Base-by-base conservation (phyloP, 441 rosid species). In the Pelargonium citronellum region DNA sequence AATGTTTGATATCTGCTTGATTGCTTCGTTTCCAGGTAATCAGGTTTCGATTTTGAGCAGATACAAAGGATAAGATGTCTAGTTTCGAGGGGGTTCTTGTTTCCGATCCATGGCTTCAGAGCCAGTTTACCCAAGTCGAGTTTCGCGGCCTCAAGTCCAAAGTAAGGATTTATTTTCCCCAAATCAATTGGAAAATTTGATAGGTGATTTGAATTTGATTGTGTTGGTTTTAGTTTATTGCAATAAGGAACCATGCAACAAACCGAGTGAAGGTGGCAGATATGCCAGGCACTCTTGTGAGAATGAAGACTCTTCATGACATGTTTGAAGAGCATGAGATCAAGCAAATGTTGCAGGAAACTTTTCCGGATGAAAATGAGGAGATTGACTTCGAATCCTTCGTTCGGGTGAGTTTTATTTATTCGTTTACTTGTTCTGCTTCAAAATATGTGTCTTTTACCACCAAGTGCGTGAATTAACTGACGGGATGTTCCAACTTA, bases 41-140 rank as follows among this genome's bases (percentile, higher is more conserved):
- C 67, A 2, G 46, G 66, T 43, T 3, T 30, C 1, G 46, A 43
- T 61, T 62, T 20, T 20, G 4, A 34, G 27, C 17, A 7, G 13
- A 47, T 5, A 70, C 34, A 24, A 60, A 77, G 62, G 69, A 66
- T 46, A 75, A 69, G 37, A 95, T 95, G 99, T 85, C 99, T 73
- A 83, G 88, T 83, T 95, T 83, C 79, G 95, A 84, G 71, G 99
- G 99, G 49, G 91, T 95, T 16, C 71, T 87, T 70, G 96, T 95
- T 72, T 91, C 98, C 78, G 99, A 95, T 92, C 95, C 90, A 79
- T 86, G 90, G 98, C 91, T 95, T 71, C 99, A 95, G 66, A 86
- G 98, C 78, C 98, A 95, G 77, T 95, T 95, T 89, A 95, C 99
- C 66, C 99, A 95, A 83, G 98, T 95, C 30, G 96, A 95, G 83